These are phyloP conservation scores for Biancaea sappan DNA, from an alignment of 306 rosid species.

Conservation along the genomic window DNA sequence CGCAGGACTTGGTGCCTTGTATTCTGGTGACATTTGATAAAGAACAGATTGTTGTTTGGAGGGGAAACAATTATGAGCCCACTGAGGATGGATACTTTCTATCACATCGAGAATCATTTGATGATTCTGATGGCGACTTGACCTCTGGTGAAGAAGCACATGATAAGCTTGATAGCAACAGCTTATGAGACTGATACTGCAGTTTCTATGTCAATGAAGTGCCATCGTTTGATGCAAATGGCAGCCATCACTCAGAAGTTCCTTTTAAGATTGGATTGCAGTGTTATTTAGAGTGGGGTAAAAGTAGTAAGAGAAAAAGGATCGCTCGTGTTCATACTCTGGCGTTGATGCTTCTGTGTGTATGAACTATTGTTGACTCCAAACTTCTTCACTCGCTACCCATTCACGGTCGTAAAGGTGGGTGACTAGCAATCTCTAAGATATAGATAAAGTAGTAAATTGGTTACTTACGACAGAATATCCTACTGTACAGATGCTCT, in stretches of 20 bases:
- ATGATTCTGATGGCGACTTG: conserved; percentile 40
- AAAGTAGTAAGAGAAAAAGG: neutral
- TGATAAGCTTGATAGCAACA: conserved; percentile 21
- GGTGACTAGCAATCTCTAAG: conserved; percentile 7
- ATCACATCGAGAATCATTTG: conserved; percentile 51
- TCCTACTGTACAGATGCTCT: neutral
- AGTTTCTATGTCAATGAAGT: conserved; percentile 26
- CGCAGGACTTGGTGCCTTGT: conserved; percentile 92
- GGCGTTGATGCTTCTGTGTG: conserved; percentile 15
- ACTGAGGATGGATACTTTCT: conserved; percentile 45
- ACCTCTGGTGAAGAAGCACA: conserved; percentile 9
- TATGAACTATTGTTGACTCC: neutral
- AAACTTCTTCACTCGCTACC: conserved; percentile 20
- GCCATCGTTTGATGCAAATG: conserved; percentile 27
- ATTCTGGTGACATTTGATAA: conserved; percentile 86
- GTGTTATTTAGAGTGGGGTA: neutral
- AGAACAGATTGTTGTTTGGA: conserved; percentile 87
- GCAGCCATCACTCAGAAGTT: conserved; percentile 10
- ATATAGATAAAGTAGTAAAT: neutral
- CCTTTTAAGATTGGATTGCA: conserved; percentile 32
- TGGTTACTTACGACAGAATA: neutral
- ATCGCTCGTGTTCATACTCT: neutral
- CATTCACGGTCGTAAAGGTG: neutral
- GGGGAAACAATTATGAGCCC: conserved; percentile 67
- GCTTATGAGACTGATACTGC: conserved; percentile 18